Percentiles rank a stretch among this genome's conserved stretches.
phyloP scores from a whole-genome alignment of 306 rosid species.

The Citrullus mucosospermus region DNA sequence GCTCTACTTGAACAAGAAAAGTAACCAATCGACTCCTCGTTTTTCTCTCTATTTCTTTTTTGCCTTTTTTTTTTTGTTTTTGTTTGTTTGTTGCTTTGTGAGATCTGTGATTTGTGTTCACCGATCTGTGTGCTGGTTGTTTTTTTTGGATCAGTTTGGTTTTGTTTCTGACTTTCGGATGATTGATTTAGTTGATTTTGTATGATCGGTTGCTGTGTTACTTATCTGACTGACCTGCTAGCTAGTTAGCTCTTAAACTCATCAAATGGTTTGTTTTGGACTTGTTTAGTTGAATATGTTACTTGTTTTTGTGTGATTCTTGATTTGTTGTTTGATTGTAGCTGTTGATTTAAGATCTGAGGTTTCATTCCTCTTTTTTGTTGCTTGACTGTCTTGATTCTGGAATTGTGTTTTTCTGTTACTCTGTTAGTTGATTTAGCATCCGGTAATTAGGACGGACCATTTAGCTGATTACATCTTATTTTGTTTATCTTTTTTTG shows the following conservation, averaged over 20 bases:
- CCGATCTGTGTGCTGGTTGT: background rate
- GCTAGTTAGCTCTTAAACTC: background rate
- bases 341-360: background rate
- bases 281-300: background rate
- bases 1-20: constrained; percentile 65
- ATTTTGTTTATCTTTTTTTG: constrained; percentile 3
- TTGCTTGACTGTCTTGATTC: background rate
- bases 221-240: background rate
- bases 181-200: background rate
- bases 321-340: background rate
- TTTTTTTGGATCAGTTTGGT: background rate
- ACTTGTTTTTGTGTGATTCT: background rate
- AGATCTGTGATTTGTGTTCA: background rate
- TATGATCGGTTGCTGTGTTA: background rate
- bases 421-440: background rate
- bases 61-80: background rate
- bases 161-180: background rate
- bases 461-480: background rate
- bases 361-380: too few relatives aligned
- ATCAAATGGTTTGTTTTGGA: background rate
- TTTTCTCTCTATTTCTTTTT: background rate
- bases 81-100: background rate
- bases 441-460: background rate
- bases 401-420: background rate
- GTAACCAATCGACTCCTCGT: constrained; percentile 18